A percentile compares a stretch with the other conserved stretches of the same genome.
Evolutionary conservation across 73 alveolate species (phyloP).

Genomic region (Tetrahymena borealis): DNA sequence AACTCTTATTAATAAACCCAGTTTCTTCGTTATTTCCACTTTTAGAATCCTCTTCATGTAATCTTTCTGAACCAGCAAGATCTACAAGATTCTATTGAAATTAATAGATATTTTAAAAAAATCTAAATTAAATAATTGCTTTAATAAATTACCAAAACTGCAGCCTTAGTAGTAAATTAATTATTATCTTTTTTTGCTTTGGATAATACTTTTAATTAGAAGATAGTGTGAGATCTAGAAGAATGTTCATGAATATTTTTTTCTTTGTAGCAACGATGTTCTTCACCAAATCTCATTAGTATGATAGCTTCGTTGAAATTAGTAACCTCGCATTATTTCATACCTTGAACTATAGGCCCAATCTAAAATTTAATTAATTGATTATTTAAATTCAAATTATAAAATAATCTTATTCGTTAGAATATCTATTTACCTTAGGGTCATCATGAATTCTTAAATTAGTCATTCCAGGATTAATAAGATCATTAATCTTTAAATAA

Average conservation of each 20-base stretch:
- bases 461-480: conserved; percentile 53
- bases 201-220: conserved; percentile 62
- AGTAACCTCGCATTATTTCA: conserved; percentile 61
- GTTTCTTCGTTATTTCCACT: conserved; percentile 70
- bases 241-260: conserved; percentile 89
- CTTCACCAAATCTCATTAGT: conserved; percentile 80
- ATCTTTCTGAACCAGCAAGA: conserved; percentile 96
- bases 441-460: conserved; percentile 56
- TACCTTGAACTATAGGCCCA: conserved; percentile 79
- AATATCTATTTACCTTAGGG: conserved; percentile 5
- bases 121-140: background rate
- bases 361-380: background rate
- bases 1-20: conserved; percentile 78
- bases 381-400: background rate
- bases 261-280: conserved; percentile 77
- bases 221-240: conserved; percentile 86
- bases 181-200: conserved; percentile 13
- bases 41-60: conserved; percentile 70
- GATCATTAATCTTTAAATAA: conserved; percentile 44
- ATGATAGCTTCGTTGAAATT: conserved; percentile 75
- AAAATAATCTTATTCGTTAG: background rate
- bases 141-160: conserved; percentile 4
- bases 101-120: background rate
- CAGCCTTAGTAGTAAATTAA: conserved; percentile 1
- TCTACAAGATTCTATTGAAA: conserved; percentile 79